Evolutionary conservation across 257 asterid genomes (phyloP).

Genomic region (Solanum bulbocastanum): DNA sequence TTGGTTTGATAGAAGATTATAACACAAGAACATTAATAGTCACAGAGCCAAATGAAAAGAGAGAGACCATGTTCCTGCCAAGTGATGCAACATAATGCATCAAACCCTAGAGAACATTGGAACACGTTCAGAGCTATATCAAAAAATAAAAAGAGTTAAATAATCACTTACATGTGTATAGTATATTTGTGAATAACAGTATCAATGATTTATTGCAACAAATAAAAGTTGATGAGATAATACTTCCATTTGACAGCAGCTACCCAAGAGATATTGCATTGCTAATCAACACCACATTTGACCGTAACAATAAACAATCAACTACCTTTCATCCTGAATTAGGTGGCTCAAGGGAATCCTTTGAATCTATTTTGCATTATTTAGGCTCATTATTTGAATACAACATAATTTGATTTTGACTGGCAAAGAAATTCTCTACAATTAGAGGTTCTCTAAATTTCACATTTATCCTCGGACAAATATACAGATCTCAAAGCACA

Average conservation of each 20-base stretch:
- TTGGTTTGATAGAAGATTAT: background rate
- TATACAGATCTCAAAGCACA: background rate
- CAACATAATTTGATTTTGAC: background rate
- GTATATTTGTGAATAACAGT: background rate
- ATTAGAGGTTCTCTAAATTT: background rate
- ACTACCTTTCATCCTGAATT: background rate
- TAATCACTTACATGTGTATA: background rate
- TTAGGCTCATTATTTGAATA: background rate
- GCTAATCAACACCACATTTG: background rate
- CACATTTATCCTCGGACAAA: background rate
- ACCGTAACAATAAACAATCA: background rate
- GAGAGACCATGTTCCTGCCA: background rate
- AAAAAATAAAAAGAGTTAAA: background rate
- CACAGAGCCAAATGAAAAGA: background rate
- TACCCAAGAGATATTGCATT: background rate
- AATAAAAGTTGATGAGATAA: background rate
- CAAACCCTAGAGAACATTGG: background rate
- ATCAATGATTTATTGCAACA: background rate
- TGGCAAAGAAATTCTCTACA: background rate
- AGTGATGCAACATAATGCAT: background rate
- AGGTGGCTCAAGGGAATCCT: background rate
- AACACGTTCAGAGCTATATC: background rate
- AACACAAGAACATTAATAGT: background rate
- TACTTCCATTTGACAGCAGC: background rate
- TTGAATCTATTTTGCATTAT: background rate